Base-by-base conservation (phyloP, 1,284 basidiomycete genomes). In the Bondarzewia mesenterica region DNA sequence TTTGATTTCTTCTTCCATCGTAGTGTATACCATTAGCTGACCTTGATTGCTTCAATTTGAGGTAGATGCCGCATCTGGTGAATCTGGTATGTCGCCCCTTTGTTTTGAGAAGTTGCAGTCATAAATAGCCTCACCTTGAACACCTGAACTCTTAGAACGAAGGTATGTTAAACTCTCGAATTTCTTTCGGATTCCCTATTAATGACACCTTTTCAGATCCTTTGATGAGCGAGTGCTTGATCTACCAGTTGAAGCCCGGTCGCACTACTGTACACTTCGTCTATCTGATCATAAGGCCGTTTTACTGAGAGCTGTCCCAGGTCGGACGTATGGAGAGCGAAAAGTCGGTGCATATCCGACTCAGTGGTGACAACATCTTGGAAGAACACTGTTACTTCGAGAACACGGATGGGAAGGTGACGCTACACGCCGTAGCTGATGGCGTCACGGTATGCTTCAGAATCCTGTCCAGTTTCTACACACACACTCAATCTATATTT, bases 241-340 rank as follows among this genome's bases (percentile, higher is more conserved):
- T 96, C 54, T 97, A 97, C 64, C 94, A 98, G 65, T 78, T 99
- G 61, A 97, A 96, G 63, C 80, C 75, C 3, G 95, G 95, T 3
- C 78, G 74, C 53, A 95, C 91, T 0, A 77, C 85, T 57, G 93
- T 80, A 57, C 46, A 72, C 67, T 39, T 48, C 46, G n/a, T 48
- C 27, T 48, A 44, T 6, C 29, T 29, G 7, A 14, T 48, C 5
- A 3, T 10, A n/a, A n/a, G n/a, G 29, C 14, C 15, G 36, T 42
- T 41, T 36, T 18, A 36, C 5, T 49, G 20, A 42, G 41, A 15
- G 6, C 50, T 48, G 44, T 50, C 25, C 47, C 58, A 90, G 82
- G 80, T 93, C 48, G 93, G 93, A 21, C 80, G 88, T 44, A 62
- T 89, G 54, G 89, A 93, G 61, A 89, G 82, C 61, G 77, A 82